Evolutionary conservation across 805 yeast species (phyloP).

Genomic region (Zygotorulaspora florentina): DNA sequence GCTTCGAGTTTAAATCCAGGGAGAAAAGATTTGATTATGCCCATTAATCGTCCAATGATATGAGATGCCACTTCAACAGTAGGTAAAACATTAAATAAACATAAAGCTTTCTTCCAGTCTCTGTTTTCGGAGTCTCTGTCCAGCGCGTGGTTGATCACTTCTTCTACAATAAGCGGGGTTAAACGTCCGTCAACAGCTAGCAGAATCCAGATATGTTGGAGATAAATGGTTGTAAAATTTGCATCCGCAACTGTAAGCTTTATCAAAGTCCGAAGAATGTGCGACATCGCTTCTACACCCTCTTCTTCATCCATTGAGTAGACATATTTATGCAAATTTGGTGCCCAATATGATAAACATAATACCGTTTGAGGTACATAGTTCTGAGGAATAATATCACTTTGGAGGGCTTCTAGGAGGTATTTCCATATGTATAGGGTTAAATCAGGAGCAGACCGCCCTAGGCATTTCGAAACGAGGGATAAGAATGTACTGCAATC

Average conservation of each 20-base stretch:
- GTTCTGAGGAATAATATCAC: constrained; percentile 20
- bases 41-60: constrained; percentile 53
- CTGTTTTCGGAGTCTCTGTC: constrained; percentile 74
- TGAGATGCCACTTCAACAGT: constrained; percentile 69
- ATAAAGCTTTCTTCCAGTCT: constrained; percentile 59
- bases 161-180: constrained; percentile 59
- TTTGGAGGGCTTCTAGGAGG: constrained; percentile 25
- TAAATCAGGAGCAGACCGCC: constrained; percentile 52
- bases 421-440: constrained; percentile 50
- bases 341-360: constrained; percentile 65
- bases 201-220: constrained; percentile 62
- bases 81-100: constrained; percentile 61
- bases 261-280: constrained; percentile 58
- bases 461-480: constrained; percentile 52
- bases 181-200: constrained; percentile 59
- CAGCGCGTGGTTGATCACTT: constrained; percentile 65
- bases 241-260: constrained; percentile 50
- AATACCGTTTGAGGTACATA: constrained; percentile 25
- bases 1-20: constrained; percentile 40
- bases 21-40: constrained; percentile 48
- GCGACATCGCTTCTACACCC: constrained; percentile 60
- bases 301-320: constrained; percentile 49
- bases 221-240: constrained; percentile 48
- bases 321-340: constrained; percentile 57
- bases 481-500: constrained; percentile 60